Evolutionary conservation across 257 asterid genomes (phyloP), one percentile per base, ranked within the genome.

Genomic region (Nicotiana attenuata): DNA sequence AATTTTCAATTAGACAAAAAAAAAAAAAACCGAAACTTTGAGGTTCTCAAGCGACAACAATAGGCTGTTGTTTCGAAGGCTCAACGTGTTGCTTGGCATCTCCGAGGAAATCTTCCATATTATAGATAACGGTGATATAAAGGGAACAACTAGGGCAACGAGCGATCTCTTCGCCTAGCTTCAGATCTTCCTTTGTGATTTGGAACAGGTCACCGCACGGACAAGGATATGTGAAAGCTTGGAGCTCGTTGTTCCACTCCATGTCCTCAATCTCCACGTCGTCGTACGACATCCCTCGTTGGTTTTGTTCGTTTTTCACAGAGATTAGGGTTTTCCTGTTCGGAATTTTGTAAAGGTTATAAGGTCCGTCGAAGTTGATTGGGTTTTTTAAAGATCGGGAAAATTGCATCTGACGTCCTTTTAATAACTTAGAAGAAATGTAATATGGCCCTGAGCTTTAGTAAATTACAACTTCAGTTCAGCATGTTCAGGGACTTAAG

Each of bases 181-280:
- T 89, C 6, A 95, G 89, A 4, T 95, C 99, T 84, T 95, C 97
- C 67, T 89, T 91, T 10, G 97, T 91, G 19, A 95, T 95, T 84
- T 92, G 98, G 83, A 95, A 95, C 0, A 95, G 90, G 88, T 95
- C 99, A 55, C 98, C 97, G 85, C 99, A 95, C 3, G 98, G 99
- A 41, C 99, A 95, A 1, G 99, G 99, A 80, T 95, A 95, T 0
- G 97, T 95, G 87, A 76, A 95, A 4, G 99, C 88, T 80, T 91
- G 82, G 26, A 95, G 87, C 89, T 90, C 94, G 31, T 95, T 88
- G 86, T 92, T 89, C 99, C 99, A 95, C 89, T 95, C 99, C 99
- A 95, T 95, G 83, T 95, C 98, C 82, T 95, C 99, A 78, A 95
- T 95, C 91, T 95, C 99, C 2, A 95, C 98, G 38, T 95, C 99